phyloP scores from a whole-genome alignment of 2,329 filamentous ascomycete genomes.

The Aureobasidium sp. region DNA sequence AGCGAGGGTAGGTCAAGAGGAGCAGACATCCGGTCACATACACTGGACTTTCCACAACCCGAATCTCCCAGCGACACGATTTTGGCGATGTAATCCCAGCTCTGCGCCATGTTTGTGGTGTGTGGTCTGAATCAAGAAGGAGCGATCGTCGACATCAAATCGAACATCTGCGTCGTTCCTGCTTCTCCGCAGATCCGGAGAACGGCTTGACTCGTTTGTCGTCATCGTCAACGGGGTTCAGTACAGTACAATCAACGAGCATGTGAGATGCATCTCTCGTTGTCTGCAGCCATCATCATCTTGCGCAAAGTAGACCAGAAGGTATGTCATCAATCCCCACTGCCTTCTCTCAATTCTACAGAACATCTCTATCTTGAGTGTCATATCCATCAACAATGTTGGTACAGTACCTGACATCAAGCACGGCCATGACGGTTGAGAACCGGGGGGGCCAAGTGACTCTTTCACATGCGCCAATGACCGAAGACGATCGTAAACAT shows the following conservation, averaged over 20 bases:
- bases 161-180: constrained; percentile 2
- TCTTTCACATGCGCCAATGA: constrained; percentile 11
- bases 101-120: constrained; percentile 44
- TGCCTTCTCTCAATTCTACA: no score
- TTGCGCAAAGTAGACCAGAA: no score
- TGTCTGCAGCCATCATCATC: no score
- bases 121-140: neutral
- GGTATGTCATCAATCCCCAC: neutral
- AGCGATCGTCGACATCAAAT: neutral
- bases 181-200: constrained; percentile 10
- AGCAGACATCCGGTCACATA: constrained; percentile 31
- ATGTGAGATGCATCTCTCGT: neutral
- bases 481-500: constrained; percentile 6
- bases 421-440: constrained; percentile 6
- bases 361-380: neutral
- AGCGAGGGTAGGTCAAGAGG: constrained; percentile 16
- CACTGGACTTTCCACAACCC: constrained; percentile 85
- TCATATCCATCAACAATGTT: no score
- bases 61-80: constrained; percentile 96
- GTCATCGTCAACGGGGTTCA: neutral
- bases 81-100: constrained; percentile 99
- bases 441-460: constrained; percentile 3
- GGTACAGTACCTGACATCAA: no score
- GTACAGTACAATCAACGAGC: neutral
- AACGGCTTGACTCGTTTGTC: neutral